Base-by-base conservation (phyloP, 768 basidiomycete genomes). In the Suillus plorans region DNA sequence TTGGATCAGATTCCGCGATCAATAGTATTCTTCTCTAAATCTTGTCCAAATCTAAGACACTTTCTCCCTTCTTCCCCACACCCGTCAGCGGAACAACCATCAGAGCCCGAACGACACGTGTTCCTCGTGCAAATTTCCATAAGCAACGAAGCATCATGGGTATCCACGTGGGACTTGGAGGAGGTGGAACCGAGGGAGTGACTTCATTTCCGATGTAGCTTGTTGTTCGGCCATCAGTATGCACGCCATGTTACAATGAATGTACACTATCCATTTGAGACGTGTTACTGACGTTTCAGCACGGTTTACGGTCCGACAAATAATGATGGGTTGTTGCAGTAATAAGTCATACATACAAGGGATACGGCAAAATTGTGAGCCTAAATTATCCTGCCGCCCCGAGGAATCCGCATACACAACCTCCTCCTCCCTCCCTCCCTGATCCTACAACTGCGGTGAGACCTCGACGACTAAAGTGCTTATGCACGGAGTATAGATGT, bases 401-500 rank as follows among this genome's bases (percentile, higher is more conserved):
- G 58, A 45, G 59, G 52, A 64, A 63, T 73, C 75, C 70, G 70
- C 74, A 68, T 71, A 65, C 66, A 61, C 63, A 66, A 66, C 47
- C 50, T 62, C 52, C 52, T 55, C 63, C 61, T 59, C 44, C 53
- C 61, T 59, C 44, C 53, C 62, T 14, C 25, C 47, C 49, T 68
- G 61, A 69, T 75, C 69, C 68, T 76, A 76, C 76, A 76, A 69
- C 71, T 69, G 68, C 25, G 56, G 45, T 62, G 47, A 60, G 62
- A 64, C 50, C 63, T 66, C 57, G 67, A 75, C 65, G 66, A 75
- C 67, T 74, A 77, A 57, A 53, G 76, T 76, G 74, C 74, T 70
- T 76, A 76, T 74, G 76, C 76, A 77, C 74, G 71, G 58, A 41
- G 66, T 68, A 64, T 76, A 77, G 61, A 68, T 42, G 72, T 75